Conservation (phyloP, 345 rosid genomes). For the Psidium friedrichsthalianum region DNA sequence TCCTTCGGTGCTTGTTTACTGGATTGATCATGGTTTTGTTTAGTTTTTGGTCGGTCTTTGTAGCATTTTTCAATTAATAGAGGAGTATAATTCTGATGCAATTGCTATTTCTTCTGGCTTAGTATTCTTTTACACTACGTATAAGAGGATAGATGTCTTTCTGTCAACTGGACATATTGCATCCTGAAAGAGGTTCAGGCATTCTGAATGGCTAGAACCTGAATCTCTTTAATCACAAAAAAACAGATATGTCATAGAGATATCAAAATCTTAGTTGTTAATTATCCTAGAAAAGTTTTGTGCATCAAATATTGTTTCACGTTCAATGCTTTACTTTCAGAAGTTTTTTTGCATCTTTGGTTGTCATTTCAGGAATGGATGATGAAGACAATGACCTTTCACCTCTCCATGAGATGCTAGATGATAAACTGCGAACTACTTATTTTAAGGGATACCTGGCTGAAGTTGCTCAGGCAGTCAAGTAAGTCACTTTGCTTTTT, state of each 20-base stretch:
- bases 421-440: slow-evolving; percentile 63
- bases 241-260: not conserved
- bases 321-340: not conserved
- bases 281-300: not conserved
- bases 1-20: not conserved
- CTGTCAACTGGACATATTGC: not conserved
- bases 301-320: not conserved
- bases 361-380: slow-evolving; percentile 63
- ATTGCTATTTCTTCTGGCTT: not conserved
- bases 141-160: not conserved
- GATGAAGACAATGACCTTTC: slow-evolving; percentile 55
- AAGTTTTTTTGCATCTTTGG: not conserved
- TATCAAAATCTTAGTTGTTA: not conserved
- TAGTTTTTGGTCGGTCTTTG: not conserved
- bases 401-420: slow-evolving; percentile 67
- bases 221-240: not conserved
- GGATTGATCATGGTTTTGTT: not conserved
- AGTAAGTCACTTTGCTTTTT: slow-evolving; percentile 26
- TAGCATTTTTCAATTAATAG: not conserved
- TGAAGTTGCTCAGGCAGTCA: slow-evolving; percentile 57
- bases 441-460: slow-evolving; percentile 68
- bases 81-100: not conserved
- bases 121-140: not conserved
- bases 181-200: not conserved
- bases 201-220: not conserved